These are phyloP conservation scores for Ascochyta koolunga DNA, from an alignment of 2,329 filamentous ascomycete species.

Conservation along the genomic window DNA sequence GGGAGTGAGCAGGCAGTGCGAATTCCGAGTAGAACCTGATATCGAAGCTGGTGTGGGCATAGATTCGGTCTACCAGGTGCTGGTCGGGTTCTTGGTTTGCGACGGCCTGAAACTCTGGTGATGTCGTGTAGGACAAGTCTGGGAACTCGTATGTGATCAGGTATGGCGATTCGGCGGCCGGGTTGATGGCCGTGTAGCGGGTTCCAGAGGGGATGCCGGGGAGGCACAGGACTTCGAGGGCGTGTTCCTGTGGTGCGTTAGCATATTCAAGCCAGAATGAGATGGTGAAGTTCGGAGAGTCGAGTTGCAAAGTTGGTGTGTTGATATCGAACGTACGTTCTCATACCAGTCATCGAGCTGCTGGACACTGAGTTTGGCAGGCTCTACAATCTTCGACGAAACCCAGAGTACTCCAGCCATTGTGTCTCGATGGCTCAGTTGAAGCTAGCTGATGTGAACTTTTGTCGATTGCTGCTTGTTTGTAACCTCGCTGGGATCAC, in stretches of 20 bases:
- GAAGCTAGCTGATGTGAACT: background rate
- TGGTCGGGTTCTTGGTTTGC: background rate
- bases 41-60: background rate
- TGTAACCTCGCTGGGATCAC: background rate
- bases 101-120: background rate
- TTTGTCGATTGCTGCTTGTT: background rate
- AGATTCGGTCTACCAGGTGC: background rate
- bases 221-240: conserved; percentile 6
- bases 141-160: conserved; percentile 12
- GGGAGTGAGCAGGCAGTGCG: background rate
- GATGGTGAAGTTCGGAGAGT: background rate
- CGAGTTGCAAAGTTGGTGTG: too few relatives aligned
- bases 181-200: background rate
- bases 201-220: conserved; percentile 6
- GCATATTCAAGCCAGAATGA: background rate
- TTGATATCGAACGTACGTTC: background rate
- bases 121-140: background rate
- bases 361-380: background rate
- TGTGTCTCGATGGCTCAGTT: background rate
- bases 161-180: background rate
- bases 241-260: conserved; percentile 4
- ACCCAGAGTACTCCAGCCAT: conserved; percentile 8
- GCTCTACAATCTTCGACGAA: background rate
- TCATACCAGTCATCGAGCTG: conserved; percentile 10
- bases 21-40: conserved; percentile 4